Evolutionary conservation across 768 basidiomycete genomes (phyloP).

Genomic region (Trichaptum fuscoviolaceum): DNA sequence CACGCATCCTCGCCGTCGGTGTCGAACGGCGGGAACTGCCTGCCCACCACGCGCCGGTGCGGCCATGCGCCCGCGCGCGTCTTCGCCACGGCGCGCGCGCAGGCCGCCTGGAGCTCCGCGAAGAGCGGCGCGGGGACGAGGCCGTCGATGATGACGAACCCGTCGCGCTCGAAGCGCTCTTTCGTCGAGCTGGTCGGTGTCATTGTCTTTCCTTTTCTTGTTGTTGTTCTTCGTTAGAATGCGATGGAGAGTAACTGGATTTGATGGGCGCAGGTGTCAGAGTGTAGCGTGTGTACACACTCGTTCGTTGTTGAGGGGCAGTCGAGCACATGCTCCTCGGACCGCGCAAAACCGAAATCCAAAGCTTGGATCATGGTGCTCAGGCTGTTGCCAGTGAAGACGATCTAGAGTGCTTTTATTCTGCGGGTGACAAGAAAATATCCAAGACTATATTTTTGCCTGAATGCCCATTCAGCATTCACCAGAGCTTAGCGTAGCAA

Average conservation of each 20-base stretch:
- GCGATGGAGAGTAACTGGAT: too few species aligned
- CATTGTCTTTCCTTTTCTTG: not conserved
- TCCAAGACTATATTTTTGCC: too few species aligned
- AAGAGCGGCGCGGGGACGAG: constrained; percentile 42
- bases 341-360: not conserved
- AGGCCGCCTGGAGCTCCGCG: constrained; percentile 41
- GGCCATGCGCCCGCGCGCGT: constrained; percentile 62
- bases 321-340: not conserved
- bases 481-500: too few species aligned
- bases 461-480: too few species aligned
- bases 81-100: constrained; percentile 41
- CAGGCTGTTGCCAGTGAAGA: too few species aligned
- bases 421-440: too few species aligned
- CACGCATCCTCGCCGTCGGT: constrained; percentile 59
- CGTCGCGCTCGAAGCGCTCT: constrained; percentile 51
- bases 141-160: constrained; percentile 57
- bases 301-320: not conserved
- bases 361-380: too few species aligned
- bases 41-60: constrained; percentile 65
- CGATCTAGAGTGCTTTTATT: too few species aligned
- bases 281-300: not conserved
- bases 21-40: constrained; percentile 73
- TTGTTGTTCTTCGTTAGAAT: not conserved
- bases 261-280: not conserved
- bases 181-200: constrained; percentile 33